Base-by-base conservation (phyloP, 2,329 filamentous ascomycete genomes). In the Cercospora beticola region DNA sequence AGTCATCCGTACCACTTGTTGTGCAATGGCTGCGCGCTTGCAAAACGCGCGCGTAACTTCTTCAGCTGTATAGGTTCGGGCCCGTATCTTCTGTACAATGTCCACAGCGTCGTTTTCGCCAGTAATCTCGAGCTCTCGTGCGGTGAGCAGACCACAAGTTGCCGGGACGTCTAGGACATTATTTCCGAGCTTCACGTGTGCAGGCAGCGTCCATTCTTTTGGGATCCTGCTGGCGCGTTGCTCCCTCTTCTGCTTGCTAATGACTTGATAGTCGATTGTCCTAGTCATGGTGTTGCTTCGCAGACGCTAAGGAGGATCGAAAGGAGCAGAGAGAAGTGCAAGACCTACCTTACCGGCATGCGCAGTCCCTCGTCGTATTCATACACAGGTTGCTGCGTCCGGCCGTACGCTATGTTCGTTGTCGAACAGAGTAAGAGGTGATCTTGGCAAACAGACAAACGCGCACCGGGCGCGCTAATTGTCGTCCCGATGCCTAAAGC, bases 101-200 rank as follows among this genome's bases (percentile, higher is more conserved):
- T 70, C 77, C 3, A 78, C 76, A 8, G 80, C 81, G 73, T 86
- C 83, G 68, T 83, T 84, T 0, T 80, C 73, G 68, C 86, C 84
- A 0, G 86, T 88, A 43, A 88, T 87, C 0, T 78, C 75, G 21
- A 88, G 73, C 68, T 89, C 86, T 4, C 80, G 76, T 0, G 76
- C 16, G 0, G 76, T 83, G 26, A 88, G 76, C 7, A 88, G 73
- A 0, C 85, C 84, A 70, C 84, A 85, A 46, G 60, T 59, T 40
- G 62, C 18, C 4, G 62, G 54, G 16, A 40, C 54, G 23, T 64
- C 46, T 4, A 64, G 62, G 1, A 62, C 43, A 21, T 67, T 64
- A 21, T 60, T 67, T 28, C 31, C 46, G 18, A 49, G 49, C 26
- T 52, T 31, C 7, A 33, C n/a, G 14, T 52, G 49, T 7, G 56